These are phyloP conservation scores for Ambrosiella xylebori DNA, from an alignment of 2,329 filamentous ascomycete genomes.

Conservation along the genomic window DNA sequence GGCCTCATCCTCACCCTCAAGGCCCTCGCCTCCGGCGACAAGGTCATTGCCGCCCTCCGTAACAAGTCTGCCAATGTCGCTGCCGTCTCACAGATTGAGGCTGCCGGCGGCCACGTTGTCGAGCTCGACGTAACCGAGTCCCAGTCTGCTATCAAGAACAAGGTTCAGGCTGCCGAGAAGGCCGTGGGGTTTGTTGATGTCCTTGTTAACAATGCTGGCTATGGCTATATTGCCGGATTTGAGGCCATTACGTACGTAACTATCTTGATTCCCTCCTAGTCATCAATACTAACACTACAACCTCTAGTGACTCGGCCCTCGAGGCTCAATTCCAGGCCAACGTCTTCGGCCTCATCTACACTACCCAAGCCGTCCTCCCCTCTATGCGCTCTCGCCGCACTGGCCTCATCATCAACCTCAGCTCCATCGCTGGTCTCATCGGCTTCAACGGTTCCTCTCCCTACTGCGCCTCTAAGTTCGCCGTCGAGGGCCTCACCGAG, in stretches of 20 bases:
- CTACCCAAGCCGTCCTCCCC: constrained; percentile 31
- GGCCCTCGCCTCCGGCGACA: constrained; percentile 26
- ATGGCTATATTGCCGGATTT: constrained; percentile 25
- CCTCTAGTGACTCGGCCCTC: constrained; percentile 22
- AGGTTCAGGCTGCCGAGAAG: constrained; percentile 22
- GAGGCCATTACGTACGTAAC: constrained; percentile 20
- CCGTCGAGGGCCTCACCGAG: constrained; percentile 28
- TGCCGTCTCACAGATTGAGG: constrained; percentile 19
- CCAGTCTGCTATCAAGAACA: constrained; percentile 19
- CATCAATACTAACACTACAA: not conserved
- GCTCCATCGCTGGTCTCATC: constrained; percentile 28
- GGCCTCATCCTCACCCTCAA: constrained; percentile 27
- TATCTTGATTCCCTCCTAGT: not conserved
- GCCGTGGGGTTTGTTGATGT: constrained; percentile 27
- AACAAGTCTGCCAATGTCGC: constrained; percentile 20
- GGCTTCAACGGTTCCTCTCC: constrained; percentile 23
- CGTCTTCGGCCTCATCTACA: constrained; percentile 30
- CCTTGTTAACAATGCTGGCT: constrained; percentile 30
- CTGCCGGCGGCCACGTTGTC: constrained; percentile 18
- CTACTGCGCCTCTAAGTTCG: constrained; percentile 29
- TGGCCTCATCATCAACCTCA: constrained; percentile 30
- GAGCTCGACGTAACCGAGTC: constrained; percentile 25
- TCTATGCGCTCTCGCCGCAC: constrained; percentile 25
- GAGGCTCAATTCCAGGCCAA: constrained; percentile 29
- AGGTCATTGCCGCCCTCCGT: constrained; percentile 31